phyloP scores from a whole-genome alignment of 768 basidiomycete genomes.

The Psilocybe cubensis region DNA sequence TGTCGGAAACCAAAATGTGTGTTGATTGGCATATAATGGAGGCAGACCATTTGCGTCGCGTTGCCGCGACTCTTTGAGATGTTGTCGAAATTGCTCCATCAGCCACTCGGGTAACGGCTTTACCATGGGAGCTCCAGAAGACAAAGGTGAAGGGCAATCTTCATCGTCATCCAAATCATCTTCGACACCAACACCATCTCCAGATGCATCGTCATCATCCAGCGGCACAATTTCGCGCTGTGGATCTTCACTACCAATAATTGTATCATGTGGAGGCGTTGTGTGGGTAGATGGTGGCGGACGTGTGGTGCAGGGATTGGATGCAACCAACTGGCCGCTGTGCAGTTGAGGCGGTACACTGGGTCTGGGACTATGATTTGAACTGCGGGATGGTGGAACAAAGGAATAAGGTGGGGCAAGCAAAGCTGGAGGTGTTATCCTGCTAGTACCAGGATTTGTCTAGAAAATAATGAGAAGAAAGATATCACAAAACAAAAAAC shows the following conservation, averaged over 20 bases:
- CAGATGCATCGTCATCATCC: background rate
- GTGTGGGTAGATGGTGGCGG: too few species aligned
- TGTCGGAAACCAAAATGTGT: conserved; percentile 13
- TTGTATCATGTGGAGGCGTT: too few species aligned
- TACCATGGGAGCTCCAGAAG: background rate
- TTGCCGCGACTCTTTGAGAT: background rate
- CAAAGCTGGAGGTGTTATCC: background rate
- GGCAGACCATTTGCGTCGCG: conserved; percentile 8
- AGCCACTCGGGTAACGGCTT: conserved; percentile 10
- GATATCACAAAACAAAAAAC: background rate
- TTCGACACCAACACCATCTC: conserved; percentile 6
- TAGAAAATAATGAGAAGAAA: background rate
- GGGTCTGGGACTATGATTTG: too few species aligned
- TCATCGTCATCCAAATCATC: conserved; percentile 4
- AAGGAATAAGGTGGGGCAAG: background rate
- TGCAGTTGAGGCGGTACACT: too few species aligned
- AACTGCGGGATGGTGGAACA: background rate
- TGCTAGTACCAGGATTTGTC: background rate
- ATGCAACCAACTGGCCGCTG: too few species aligned
- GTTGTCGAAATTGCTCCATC: background rate
- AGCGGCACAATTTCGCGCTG: background rate
- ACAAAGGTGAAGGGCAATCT: background rate
- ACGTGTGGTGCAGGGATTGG: too few species aligned
- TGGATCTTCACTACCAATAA: conserved; percentile 11
- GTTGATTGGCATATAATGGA: conserved; percentile 5